Evolutionary conservation across 2,329 filamentous ascomycete species (phyloP).

Genomic region (Pyrenophora tritici-repentis): DNA sequence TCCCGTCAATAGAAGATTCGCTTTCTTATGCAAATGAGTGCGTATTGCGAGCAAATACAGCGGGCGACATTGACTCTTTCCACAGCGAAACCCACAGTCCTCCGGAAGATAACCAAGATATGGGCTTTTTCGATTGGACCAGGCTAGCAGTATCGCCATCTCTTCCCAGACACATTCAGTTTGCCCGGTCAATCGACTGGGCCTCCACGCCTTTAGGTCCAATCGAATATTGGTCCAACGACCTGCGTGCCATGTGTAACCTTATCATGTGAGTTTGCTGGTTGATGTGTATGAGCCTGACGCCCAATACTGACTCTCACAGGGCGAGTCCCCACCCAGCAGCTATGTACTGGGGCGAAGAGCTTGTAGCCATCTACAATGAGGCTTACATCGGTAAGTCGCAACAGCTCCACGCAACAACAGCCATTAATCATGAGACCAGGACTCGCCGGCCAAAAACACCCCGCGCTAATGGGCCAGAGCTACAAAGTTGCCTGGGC

Average conservation of each 20-base stretch:
- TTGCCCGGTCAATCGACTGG: constrained; percentile 76
- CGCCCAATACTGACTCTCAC: constrained; percentile 5
- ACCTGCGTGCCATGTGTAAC: constrained; percentile 78
- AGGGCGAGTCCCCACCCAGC: constrained; percentile 58
- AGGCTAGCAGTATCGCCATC: constrained; percentile 66
- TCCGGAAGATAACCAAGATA: constrained; percentile 37
- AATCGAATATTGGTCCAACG: constrained; percentile 72
- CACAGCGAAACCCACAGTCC: constrained; percentile 31
- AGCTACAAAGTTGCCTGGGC: constrained; percentile 71
- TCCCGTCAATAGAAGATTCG: constrained; percentile 30
- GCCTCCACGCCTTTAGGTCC: constrained; percentile 72
- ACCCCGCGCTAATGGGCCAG: constrained; percentile 75
- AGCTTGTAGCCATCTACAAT: constrained; percentile 72
- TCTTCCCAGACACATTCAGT: constrained; percentile 72
- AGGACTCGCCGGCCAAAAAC: constrained; percentile 74
- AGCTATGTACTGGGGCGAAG: constrained; percentile 78
- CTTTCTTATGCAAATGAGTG: constrained; percentile 47
- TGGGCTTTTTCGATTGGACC: constrained; percentile 80
- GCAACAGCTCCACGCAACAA: background rate
- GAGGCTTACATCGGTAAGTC: constrained; percentile 63
- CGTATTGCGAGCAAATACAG: constrained; percentile 48
- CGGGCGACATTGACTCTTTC: constrained; percentile 49
- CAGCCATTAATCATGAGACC: background rate
- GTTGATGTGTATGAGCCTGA: background rate
- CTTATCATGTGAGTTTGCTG: constrained; percentile 65